phyloP scores from a whole-genome alignment of 352 stramenopile species.

The Phytophthora idaei region DNA sequence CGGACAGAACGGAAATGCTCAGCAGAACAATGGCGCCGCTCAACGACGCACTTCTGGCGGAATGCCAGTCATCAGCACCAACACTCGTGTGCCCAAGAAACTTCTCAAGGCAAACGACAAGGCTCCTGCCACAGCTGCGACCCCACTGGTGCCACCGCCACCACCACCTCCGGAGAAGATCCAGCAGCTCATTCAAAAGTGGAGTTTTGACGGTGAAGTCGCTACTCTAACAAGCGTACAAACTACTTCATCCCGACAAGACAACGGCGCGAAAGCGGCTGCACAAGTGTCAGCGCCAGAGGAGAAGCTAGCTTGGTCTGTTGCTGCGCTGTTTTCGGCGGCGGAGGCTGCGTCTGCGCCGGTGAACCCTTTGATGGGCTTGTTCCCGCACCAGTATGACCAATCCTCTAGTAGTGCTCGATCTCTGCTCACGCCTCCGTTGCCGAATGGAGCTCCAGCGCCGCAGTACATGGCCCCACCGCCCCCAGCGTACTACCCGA shows the following conservation, averaged over 20 bases:
- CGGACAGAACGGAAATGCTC: slow-evolving; percentile 19
- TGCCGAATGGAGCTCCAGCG: slow-evolving; percentile 18
- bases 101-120: slow-evolving; percentile 31
- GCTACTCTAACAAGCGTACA: slow-evolving; percentile 18
- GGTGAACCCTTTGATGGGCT: slow-evolving; percentile 33
- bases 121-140: slow-evolving; percentile 2
- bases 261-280: neutral
- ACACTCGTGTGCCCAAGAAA: slow-evolving; percentile 30
- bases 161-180: slow-evolving; percentile 65
- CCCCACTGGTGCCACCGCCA: slow-evolving; percentile 32
- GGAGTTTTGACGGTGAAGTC: slow-evolving; percentile 46
- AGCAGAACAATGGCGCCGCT: slow-evolving; percentile 9
- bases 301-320: slow-evolving; percentile 40
- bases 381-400: slow-evolving; percentile 68
- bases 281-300: slow-evolving; percentile 11
- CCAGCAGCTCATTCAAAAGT: slow-evolving; percentile 67
- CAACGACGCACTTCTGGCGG: slow-evolving; percentile 21
- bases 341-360: slow-evolving; percentile 18
- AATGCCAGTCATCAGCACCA: slow-evolving; percentile 31
- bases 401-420: slow-evolving; percentile 17
- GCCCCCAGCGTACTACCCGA: slow-evolving; percentile 30
- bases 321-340: slow-evolving; percentile 54
- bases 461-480: slow-evolving; percentile 25
- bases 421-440: slow-evolving; percentile 38
- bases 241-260: slow-evolving; percentile 1